Evolutionary conservation across 2,329 filamentous ascomycete genomes (phyloP).

Genomic region (Cladosporium colombiae): DNA sequence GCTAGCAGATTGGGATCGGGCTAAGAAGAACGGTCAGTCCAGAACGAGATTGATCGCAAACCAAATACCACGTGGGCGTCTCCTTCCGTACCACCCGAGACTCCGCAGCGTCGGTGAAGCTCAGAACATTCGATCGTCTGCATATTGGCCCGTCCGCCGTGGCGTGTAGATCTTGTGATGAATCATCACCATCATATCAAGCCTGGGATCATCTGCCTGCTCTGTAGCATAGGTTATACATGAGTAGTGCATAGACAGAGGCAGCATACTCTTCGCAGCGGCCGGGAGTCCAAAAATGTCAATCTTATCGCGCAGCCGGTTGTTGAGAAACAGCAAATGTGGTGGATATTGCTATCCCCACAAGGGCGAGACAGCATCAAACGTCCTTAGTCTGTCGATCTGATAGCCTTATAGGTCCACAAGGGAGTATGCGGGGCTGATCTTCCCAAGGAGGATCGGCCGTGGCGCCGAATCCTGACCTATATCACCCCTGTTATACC

Average conservation of each 20-base stretch:
- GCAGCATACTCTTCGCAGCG: background rate
- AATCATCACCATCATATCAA: background rate
- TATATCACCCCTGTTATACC: slow-evolving; percentile 5
- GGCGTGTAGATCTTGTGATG: background rate
- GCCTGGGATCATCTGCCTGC: background rate
- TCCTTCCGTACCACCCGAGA: background rate
- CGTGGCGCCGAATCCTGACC: background rate
- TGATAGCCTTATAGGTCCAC: slow-evolving; percentile 10
- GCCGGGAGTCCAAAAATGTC: background rate
- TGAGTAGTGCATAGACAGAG: no score
- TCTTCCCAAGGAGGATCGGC: background rate
- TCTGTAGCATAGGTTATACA: background rate
- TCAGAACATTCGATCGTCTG: background rate
- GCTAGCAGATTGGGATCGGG: background rate
- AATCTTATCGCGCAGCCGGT: background rate
- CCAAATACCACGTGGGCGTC: slow-evolving; percentile 9
- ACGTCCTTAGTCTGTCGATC: slow-evolving; percentile 1
- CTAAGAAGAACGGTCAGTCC: background rate
- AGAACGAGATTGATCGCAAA: background rate
- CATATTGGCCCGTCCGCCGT: background rate
- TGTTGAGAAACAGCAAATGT: slow-evolving; percentile 15
- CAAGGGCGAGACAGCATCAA: background rate
- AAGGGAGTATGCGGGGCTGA: background rate
- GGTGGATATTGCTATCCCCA: background rate
- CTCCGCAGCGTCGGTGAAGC: background rate